These are phyloP conservation scores for Oemleria cerasiformis DNA, from an alignment of 306 rosid species.

Conservation along the genomic window DNA sequence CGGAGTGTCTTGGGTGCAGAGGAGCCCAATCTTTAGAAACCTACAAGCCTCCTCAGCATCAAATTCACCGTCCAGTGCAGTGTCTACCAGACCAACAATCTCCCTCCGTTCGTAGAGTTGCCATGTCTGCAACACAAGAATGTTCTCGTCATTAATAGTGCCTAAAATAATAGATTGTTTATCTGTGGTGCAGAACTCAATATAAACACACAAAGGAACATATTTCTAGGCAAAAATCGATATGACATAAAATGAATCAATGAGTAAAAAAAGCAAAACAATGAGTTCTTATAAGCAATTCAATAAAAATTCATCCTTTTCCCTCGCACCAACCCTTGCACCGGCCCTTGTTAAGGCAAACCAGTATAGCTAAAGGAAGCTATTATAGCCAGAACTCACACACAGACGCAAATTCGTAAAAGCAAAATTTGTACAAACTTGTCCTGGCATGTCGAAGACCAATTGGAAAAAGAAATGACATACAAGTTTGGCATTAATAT, in stretches of 20 bases:
- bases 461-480: no score
- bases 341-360: neutral
- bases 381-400: neutral
- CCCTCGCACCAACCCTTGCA: neutral
- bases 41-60: constrained; percentile 80
- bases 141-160: constrained; percentile 14
- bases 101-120: constrained; percentile 54
- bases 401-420: neutral
- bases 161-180: constrained; percentile 2
- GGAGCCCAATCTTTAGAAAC: constrained; percentile 75
- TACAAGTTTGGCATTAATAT: neutral
- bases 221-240: neutral
- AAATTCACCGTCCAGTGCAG: constrained; percentile 58
- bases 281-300: neutral
- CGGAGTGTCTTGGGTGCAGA: constrained; percentile 88
- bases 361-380: neutral
- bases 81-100: constrained; percentile 60
- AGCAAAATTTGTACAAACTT: neutral
- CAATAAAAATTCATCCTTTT: neutral
- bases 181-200: constrained; percentile 10
- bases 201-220: constrained; percentile 4
- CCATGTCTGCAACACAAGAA: constrained; percentile 64
- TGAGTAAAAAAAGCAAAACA: neutral
- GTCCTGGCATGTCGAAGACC: neutral
- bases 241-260: neutral